Percentiles rank a stretch among this genome's conserved stretches.
Evolutionary conservation across 2,329 filamentous ascomycete species (phyloP).

Genomic region (Aplosporella prunicola): DNA sequence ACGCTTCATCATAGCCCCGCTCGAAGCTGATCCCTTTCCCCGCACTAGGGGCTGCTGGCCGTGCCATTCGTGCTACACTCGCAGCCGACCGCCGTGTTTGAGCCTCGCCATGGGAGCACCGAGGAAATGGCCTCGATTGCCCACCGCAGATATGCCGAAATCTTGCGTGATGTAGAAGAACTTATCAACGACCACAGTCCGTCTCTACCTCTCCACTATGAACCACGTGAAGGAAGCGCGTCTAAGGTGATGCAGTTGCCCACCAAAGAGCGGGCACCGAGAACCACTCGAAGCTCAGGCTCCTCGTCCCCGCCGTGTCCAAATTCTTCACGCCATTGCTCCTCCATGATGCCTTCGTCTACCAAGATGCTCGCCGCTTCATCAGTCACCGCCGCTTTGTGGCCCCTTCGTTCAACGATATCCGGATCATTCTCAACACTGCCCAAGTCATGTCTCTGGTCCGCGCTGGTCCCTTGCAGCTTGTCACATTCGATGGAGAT

Average conservation of each 20-base stretch:
- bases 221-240: neutral
- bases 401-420: constrained; percentile 92
- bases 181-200: constrained; percentile 87
- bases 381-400: constrained; percentile 91
- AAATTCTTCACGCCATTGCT: constrained; percentile 85
- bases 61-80: constrained; percentile 96
- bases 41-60: constrained; percentile 53
- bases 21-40: neutral
- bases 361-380: constrained; percentile 74
- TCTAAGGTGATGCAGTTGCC: constrained; percentile 43
- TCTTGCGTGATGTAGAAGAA: constrained; percentile 84
- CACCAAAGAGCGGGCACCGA: constrained; percentile 57
- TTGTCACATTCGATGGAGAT: constrained; percentile 95
- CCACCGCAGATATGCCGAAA: constrained; percentile 84
- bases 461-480: constrained; percentile 59
- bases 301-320: constrained; percentile 85
- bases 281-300: constrained; percentile 78
- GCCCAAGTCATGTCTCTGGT: constrained; percentile 91
- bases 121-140: constrained; percentile 68
- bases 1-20: neutral
- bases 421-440: constrained; percentile 86
- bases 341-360: constrained; percentile 81
- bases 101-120: constrained; percentile 53
- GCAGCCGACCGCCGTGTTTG: constrained; percentile 80
- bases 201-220: neutral